phyloP scores from a whole-genome alignment of 305 asterid species.

The Solanum hybrid region DNA sequence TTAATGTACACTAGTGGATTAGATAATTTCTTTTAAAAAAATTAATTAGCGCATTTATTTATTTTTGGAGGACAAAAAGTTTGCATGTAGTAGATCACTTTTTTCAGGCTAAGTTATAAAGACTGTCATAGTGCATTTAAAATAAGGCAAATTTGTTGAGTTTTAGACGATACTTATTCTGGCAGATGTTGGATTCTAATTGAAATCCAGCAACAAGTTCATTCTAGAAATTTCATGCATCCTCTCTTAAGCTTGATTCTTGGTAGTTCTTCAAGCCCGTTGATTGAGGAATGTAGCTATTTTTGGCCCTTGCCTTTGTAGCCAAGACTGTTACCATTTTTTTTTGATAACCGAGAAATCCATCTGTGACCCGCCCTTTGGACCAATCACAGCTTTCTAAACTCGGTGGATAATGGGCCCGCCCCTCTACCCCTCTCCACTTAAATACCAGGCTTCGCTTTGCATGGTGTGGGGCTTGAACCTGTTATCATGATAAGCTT shows the following conservation, averaged over 20 bases:
- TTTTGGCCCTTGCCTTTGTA: background rate
- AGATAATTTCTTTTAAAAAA: background rate
- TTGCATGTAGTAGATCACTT: background rate
- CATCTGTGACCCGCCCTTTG: no score
- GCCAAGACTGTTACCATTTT: background rate
- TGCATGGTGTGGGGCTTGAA: no score
- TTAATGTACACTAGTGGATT: background rate
- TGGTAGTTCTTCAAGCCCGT: background rate
- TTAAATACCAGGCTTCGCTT: no score
- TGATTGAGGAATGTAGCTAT: background rate
- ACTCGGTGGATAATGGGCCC: no score
- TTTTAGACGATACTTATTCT: background rate
- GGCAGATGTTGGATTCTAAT: background rate
- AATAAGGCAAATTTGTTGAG: background rate
- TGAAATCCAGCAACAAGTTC: background rate
- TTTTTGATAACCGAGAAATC: no score
- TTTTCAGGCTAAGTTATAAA: background rate
- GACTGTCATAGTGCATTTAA: background rate
- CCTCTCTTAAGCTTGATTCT: background rate
- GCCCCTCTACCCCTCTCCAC: no score
- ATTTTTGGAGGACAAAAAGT: background rate
- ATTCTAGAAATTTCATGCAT: background rate
- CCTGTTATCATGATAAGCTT: background rate
- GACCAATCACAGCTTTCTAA: no score
- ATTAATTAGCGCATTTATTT: background rate